Base-by-base conservation (phyloP, 345 rosid genomes). In the Rubroshorea leprosula region DNA sequence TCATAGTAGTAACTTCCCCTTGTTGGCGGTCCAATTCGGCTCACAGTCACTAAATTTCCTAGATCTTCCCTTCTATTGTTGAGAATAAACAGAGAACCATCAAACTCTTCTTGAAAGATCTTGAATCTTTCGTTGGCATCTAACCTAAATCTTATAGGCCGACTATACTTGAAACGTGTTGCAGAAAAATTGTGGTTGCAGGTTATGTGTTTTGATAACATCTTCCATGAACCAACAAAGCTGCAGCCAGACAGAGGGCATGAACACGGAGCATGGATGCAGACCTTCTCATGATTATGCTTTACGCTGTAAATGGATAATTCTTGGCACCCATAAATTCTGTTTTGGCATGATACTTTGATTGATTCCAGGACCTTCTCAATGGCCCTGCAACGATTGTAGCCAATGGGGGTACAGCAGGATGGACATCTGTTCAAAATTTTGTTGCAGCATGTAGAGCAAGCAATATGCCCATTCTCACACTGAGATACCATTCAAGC, bases 401-500 rank as follows among this genome's bases (percentile, higher is more conserved):
- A 69, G 22, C 89, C 81, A 4, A 80, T 75, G 11, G 78, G 81
- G 65, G 59, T 48, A 13, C 75, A 55, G 67, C 89, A 82, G 0
- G 68, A 65, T 0, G 84, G 78, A n/a, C 89, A 85, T 73, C 41
- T 76, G 22, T 80, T 74, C 54, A 49, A 44, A 54, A 80, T 56
- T 66, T 78, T 71, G 22, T 4, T 14, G 73, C 89, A 76, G 74
- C 92, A 85, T 25, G 50, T 20, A 49, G 77, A 46, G 68, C 89
- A 85, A 24, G 85, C 81, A 29, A 76, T 39, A 55, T 85, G 93
- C 21, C 93, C 89, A 68, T 84, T 84, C 19, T 78, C 82, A 69
- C 90, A 86, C 90, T 86, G 68, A 54, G 56, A 23, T 55, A 58
- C 49, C 60, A 48, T 41, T 25, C 35, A 49, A 63, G 18, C 24